Evolutionary conservation across 441 rosid genomes (phyloP), one percentile per base, ranked within the genome.

Genomic region (Corymbia calophylla): DNA sequence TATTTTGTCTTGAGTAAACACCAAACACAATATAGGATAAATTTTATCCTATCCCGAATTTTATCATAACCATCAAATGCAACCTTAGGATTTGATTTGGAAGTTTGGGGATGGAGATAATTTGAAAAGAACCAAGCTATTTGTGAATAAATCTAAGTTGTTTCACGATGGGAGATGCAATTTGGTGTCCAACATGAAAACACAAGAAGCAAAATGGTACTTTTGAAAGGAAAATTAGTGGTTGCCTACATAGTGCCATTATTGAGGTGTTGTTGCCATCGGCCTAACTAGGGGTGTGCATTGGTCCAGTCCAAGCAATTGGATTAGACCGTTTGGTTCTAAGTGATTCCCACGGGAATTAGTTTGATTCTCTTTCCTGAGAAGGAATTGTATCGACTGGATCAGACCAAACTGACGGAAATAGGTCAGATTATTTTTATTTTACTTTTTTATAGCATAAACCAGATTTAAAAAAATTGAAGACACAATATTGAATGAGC

Each of bases 181-280:
- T 56, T 23, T 23, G 62, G 29, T 56, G 62, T 9, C 62, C 3
- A 56, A 23, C 62, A 56, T 23, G 29, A 56, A 56, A 56, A 56
- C 62, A 56, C 62, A 56, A 56, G 6, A 56, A 23, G 62, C 62
- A 56, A 56, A 56, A 56, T 56, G 62, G 29, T 56, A 4, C 62
- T 56, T 56, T 56, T 56, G 29, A 56, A 56, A 56, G 62, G 62
- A 56, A 56, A 56, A 56, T 23, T 4, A 23, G 62, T 27, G 62
- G 29, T 56, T 56, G 62, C 62, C 29, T 56, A 21, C 62, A 23
- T 29, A 9, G 23, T 56, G 62, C 29, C 29, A 23, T 56, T 56
- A 13, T 56, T 6, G 0, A 3, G 13, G 29, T 0, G 5, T 5
- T 1, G 14, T 6, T 5, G 1, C n/a, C 62, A 0, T 5, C 13